Base-by-base conservation (phyloP, 805 yeast genomes). In the Tetrapisispora iriomotensis region DNA sequence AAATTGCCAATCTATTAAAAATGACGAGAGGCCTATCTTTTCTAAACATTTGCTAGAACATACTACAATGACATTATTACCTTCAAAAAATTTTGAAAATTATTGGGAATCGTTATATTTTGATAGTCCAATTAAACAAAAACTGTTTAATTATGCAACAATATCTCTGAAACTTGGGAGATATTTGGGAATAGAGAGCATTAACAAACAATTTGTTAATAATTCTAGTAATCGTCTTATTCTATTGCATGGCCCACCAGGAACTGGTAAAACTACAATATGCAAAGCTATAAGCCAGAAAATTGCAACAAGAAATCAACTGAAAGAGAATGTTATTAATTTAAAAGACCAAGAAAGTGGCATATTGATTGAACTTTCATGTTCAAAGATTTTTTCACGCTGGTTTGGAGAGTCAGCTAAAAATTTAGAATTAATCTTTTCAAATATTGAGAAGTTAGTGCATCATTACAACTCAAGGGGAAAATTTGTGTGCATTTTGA, bases 391-490 rank as follows among this genome's bases (percentile, higher is more conserved):
- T 1, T 67, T 69, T 38, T 68, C 74, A 4, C 58, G 67, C 44
- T 70, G 71, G 66, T 62, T 64, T 44, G 72, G 72, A 6, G 72
- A 70, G 45, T 65, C 71, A 21, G 63, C 72, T 4, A 67, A 65
- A 38, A 66, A 67, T 36, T 45, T 70, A 13, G 61, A 59, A 18
- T 39, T 42, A 10, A 45, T 70, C 15, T 68, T 70, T 38, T 49
- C 53, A 13, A 63, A 62, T 23, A 45, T 68, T 5, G 60, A 55
- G 39, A 38, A 38, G 1, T 23, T 66, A 19, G 38, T 61, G 15
- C 40, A 42, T 32, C 37, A 37, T 5, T 43, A 42, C 12, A 34
- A 42, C 15, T 36, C 50, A 9, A 35, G 45, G 14, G 42, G 42
- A 4, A 38, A 46, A 12, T 53, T 60, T 40, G 50, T 67, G 3